Percentiles rank a stretch among this genome's conserved stretches.
Evolutionary conservation across 306 rosid species (phyloP).

Genomic region (Acmispon strigosus): DNA sequence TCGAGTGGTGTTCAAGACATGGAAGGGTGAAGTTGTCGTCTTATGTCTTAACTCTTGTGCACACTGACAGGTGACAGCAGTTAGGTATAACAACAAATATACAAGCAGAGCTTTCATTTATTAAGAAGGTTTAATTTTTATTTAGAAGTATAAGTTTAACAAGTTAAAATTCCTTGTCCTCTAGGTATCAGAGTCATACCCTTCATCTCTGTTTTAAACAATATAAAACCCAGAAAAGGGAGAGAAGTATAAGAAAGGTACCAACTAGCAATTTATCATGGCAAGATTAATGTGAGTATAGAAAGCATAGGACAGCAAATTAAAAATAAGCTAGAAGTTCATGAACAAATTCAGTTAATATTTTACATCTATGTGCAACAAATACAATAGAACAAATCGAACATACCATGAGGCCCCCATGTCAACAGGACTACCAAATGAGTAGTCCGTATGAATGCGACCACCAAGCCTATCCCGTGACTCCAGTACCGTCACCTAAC

Average conservation of each 20-base stretch:
- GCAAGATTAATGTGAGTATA: background rate
- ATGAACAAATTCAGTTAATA: background rate
- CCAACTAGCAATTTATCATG: no score
- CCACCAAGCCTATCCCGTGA: constrained; percentile 84
- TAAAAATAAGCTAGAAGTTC: background rate
- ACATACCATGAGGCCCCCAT: constrained; percentile 88
- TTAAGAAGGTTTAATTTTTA: background rate
- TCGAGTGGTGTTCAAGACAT: no score
- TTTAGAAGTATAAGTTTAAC: background rate
- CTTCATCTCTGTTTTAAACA: background rate
- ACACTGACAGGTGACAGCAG: background rate
- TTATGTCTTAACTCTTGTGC: no score
- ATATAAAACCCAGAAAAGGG: background rate
- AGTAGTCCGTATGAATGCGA: constrained; percentile 72
- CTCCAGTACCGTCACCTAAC: constrained; percentile 65
- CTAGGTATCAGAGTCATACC: background rate
- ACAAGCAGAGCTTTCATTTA: background rate
- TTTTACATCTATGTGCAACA: background rate
- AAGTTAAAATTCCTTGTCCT: background rate
- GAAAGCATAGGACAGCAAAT: background rate
- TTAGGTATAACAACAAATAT: background rate
- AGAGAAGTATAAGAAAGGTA: no score
- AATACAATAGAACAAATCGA: background rate
- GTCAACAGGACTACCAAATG: constrained; percentile 86
- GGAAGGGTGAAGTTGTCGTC: no score